Base-by-base conservation (phyloP, 2,329 filamentous ascomycete species). In the Colletotrichum sidae region DNA sequence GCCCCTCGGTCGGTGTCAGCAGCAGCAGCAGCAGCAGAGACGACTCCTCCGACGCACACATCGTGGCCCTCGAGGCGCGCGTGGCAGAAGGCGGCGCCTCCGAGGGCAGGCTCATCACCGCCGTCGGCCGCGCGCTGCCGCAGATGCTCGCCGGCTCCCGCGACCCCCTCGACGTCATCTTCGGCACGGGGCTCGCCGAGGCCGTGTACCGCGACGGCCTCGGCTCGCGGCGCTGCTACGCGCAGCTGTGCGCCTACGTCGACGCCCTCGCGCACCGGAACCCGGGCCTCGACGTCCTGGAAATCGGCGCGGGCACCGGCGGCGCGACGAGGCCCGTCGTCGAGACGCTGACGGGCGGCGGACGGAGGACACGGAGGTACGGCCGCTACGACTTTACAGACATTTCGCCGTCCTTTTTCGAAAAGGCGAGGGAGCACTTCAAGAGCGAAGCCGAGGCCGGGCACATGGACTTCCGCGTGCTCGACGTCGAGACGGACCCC, bases 351-450 rank as follows among this genome's bases (percentile, higher is more conserved):
- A 67, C 60, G 6, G 35, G 39, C 10, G 11, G 41, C 6, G 52
- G 60, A 0, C 35, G 54, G 3, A 63, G 68, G 11, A 63, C 67
- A 0, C 35, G 54, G 3, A 65, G 68, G 12, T 72, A 68, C 50
- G 38, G 44, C 13, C 51, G 61, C 1, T 79, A 80, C 62, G 74
- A 72, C 6, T 81, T 74, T 60, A 80, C 79, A 3, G 79, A 82
- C 50, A 78, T 80, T 35, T 79, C 79, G 0, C 67, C 73, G 2
- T 73, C 70, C 1, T 80, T 80, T 70, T 80, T 81, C 50, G 72
- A 73, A 25, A 67, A 72, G 9, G 77, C 77, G 0, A 68, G 68
- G n/a, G 64, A 72, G 25, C 62, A 60, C 11, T 73, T 76, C 64
- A 44, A 66, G 41, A 55, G 68, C 1, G 71, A 70, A 52, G 42